A percentile compares a stretch with the other conserved stretches of the same genome.
Evolutionary conservation across 371 early-diverging fungal species (phyloP).

Genomic region (Mucor plumbeus): DNA sequence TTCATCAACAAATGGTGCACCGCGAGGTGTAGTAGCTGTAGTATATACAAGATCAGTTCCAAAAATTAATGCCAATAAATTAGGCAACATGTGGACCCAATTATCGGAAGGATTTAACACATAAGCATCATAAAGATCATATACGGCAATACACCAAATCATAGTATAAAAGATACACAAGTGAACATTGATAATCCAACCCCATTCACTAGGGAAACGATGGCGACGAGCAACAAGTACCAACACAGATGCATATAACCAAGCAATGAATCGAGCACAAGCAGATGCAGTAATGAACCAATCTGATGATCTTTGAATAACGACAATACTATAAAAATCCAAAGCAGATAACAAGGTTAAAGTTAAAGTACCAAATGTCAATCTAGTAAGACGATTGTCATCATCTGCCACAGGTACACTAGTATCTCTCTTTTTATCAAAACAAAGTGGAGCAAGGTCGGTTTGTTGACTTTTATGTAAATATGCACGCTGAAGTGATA

Average conservation of each 20-base stretch:
- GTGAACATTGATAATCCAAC: constrained; percentile 48
- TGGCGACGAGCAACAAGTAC: constrained; percentile 30
- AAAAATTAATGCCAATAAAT: constrained; percentile 22
- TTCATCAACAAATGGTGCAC: constrained; percentile 45
- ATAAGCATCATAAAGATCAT: constrained; percentile 18
- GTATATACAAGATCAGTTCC: constrained; percentile 36
- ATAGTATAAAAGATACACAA: constrained; percentile 35
- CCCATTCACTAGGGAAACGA: constrained; percentile 34
- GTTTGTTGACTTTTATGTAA: constrained; percentile 24
- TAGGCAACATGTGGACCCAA: constrained; percentile 23
- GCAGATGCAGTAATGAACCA: constrained; percentile 13
- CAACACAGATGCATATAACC: constrained; percentile 34
- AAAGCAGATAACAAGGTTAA: constrained; percentile 15
- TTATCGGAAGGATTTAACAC: constrained; percentile 4
- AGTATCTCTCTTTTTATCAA: constrained; percentile 25
- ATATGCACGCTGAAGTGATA: constrained; percentile 30
- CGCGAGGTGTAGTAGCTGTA: constrained; percentile 35
- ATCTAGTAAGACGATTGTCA: constrained; percentile 13
- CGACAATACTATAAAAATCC: constrained; percentile 16
- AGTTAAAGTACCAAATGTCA: constrained; percentile 21
- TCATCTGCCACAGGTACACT: constrained; percentile 20
- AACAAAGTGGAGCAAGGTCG: constrained; percentile 21
- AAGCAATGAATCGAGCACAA: constrained; percentile 24
- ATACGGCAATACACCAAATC: constrained; percentile 20
- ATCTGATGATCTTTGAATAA: background rate